Evolutionary conservation across 495 filamentous ascomycete genomes (phyloP).

Genomic region (Geopyxis carbonaria): DNA sequence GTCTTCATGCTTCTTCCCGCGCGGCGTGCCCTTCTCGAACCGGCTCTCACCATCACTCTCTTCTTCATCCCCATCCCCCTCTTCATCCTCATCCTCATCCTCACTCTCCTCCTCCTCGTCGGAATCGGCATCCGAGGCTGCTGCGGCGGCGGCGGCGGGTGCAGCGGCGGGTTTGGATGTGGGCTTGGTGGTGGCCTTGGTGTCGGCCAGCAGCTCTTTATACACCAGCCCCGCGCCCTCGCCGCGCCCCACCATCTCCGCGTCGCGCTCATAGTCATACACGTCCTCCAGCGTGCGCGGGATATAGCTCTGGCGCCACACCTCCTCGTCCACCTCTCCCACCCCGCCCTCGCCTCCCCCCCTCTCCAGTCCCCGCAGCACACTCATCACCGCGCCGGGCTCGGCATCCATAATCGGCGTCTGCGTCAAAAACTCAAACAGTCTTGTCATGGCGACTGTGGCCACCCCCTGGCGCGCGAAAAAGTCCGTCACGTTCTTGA

Average conservation of each 20-base stretch:
- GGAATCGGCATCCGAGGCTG: conserved; percentile 32
- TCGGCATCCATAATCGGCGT: conserved; percentile 23
- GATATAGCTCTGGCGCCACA: conserved; percentile 90
- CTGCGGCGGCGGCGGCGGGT: no score
- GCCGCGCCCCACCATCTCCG: conserved; percentile 53
- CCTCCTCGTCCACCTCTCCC: conserved; percentile 62
- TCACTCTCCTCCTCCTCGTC: conserved; percentile 30
- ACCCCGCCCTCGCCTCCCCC: conserved; percentile 28
- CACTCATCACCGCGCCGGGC: conserved; percentile 34
- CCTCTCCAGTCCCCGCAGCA: conserved; percentile 32
- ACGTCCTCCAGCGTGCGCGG: conserved; percentile 87
- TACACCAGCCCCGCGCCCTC: conserved; percentile 62
- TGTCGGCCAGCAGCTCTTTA: conserved; percentile 57
- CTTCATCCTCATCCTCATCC: conserved; percentile 31
- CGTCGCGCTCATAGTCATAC: conserved; percentile 87
- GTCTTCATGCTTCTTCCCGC: conserved; percentile 80
- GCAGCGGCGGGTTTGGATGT: no score
- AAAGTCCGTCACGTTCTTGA: conserved; percentile 88
- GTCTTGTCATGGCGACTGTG: conserved; percentile 48
- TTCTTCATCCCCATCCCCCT: conserved; percentile 31
- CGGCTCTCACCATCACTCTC: conserved; percentile 29
- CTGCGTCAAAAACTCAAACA: conserved; percentile 63
- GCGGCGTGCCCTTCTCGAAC: conserved; percentile 50
- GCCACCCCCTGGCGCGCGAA: conserved; percentile 73
- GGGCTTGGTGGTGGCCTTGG: no score